Percentiles rank a stretch among this genome's conserved stretches.
Conservation (phyloP, 1,284 basidiomycete species). For the Sanghuangporus baumii region DNA sequence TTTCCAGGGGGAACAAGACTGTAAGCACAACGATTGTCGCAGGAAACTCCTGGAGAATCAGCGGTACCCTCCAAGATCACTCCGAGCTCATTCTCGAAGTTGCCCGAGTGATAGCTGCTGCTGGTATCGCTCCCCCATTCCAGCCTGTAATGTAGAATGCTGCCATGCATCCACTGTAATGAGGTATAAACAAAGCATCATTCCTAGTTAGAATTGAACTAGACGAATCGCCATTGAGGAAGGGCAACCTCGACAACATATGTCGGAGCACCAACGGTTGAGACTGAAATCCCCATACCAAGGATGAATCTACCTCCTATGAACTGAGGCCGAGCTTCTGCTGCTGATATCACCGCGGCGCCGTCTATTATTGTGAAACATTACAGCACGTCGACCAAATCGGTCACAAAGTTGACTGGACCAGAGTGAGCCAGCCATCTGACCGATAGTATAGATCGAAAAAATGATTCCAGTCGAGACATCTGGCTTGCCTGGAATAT, state of each 20-base stretch:
- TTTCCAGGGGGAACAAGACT: slow-evolving; percentile 20
- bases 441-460: slow-evolving; percentile 23
- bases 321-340: slow-evolving; percentile 19
- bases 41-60: slow-evolving; percentile 20
- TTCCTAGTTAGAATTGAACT: slow-evolving; percentile 14
- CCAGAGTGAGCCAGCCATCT: slow-evolving; percentile 24
- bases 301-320: slow-evolving; percentile 31
- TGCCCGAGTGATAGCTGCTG: slow-evolving; percentile 29
- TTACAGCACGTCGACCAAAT: slow-evolving; percentile 30
- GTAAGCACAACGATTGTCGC: slow-evolving; percentile 18
- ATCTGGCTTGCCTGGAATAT: slow-evolving; percentile 10
- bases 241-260: slow-evolving; percentile 28
- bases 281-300: slow-evolving; percentile 29
- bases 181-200: background rate
- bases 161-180: slow-evolving; percentile 6
- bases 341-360: slow-evolving; percentile 26
- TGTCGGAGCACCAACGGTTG: slow-evolving; percentile 34
- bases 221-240: slow-evolving; percentile 33
- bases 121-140: slow-evolving; percentile 21
- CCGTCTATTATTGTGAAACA: slow-evolving; percentile 24
- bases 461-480: slow-evolving; percentile 22
- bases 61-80: slow-evolving; percentile 22
- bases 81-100: slow-evolving; percentile 25
- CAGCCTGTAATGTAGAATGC: background rate
- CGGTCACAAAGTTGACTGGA: slow-evolving; percentile 23